Evolutionary conservation across 768 basidiomycete species (phyloP).

Genomic region (Amyloporia xantha): DNA sequence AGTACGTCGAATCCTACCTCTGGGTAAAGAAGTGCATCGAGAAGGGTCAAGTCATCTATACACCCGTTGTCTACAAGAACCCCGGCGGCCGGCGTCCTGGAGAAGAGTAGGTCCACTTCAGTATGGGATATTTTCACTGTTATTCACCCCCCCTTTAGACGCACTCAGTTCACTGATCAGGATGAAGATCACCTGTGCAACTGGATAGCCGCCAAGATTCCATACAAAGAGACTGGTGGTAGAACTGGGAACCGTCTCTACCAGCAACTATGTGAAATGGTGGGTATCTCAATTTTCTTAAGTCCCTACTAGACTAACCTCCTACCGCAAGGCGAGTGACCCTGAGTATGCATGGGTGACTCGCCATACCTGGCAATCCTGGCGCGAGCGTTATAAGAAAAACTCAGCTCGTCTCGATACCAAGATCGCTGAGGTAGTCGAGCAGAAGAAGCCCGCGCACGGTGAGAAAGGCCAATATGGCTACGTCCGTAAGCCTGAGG

Average conservation of each 20-base stretch:
- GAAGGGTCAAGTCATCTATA: conserved; percentile 55
- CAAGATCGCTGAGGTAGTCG: conserved; percentile 59
- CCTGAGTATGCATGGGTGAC: conserved; percentile 75
- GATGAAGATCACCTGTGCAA: conserved; percentile 69
- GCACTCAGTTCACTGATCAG: conserved; percentile 71
- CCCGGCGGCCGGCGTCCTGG: conserved; percentile 76
- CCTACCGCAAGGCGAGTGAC: conserved; percentile 43
- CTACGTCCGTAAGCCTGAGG: conserved; percentile 70
- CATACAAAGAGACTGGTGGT: conserved; percentile 77
- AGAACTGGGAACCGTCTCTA: conserved; percentile 79
- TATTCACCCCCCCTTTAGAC: conserved; percentile 36
- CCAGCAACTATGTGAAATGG: conserved; percentile 73
- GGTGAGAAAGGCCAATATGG: conserved; percentile 82
- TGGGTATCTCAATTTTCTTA: conserved; percentile 21
- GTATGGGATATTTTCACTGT: background rate
- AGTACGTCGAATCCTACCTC: conserved; percentile 73
- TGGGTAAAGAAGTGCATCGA: conserved; percentile 86
- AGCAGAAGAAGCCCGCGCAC: conserved; percentile 56
- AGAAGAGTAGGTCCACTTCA: conserved; percentile 54
- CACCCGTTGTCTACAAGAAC: conserved; percentile 77
- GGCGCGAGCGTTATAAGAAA: conserved; percentile 87
- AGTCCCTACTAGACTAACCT: conserved; percentile 1
- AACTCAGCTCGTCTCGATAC: conserved; percentile 61
- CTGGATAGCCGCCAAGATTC: conserved; percentile 81
- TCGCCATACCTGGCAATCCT: conserved; percentile 86